phyloP scores from a whole-genome alignment of 768 basidiomycete genomes.

The Crassisporium funariophilum region DNA sequence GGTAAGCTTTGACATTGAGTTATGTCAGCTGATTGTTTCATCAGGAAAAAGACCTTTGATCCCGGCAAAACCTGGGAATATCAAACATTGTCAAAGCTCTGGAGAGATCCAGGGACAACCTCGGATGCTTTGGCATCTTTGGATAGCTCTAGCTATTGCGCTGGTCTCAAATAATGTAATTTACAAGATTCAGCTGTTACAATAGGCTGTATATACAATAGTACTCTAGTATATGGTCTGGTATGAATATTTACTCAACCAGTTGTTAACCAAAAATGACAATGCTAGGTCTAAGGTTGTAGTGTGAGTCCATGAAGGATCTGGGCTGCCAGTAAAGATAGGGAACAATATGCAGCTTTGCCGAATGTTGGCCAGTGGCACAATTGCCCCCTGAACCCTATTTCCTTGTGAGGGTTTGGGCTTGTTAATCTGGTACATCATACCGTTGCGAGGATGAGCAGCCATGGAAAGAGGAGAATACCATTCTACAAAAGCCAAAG shows the following conservation, averaged over 20 bases:
- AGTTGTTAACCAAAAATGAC: slow-evolving; percentile 28
- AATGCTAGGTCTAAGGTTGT: slow-evolving; percentile 15
- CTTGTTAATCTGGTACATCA: slow-evolving; percentile 13
- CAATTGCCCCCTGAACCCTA: slow-evolving; percentile 17
- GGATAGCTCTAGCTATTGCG: no score
- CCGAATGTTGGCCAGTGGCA: slow-evolving; percentile 31
- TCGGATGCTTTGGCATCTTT: no score
- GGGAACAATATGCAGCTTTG: slow-evolving; percentile 37
- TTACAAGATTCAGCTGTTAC: no score
- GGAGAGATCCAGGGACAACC: no score
- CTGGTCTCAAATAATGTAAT: no score
- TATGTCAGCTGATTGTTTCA: no score
- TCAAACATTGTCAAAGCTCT: no score
- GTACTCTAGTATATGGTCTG: slow-evolving; percentile 22
- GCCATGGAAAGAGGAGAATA: slow-evolving; percentile 1
- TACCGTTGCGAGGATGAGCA: slow-evolving; percentile 5
- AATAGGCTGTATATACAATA: no score
- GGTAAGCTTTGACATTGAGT: no score
- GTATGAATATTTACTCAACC: slow-evolving; percentile 26
- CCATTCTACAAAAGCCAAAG: slow-evolving; percentile 21
- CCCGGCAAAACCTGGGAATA: no score
- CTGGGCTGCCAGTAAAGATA: not conserved
- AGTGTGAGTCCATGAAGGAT: not conserved
- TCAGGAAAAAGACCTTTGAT: no score
- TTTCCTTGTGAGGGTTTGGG: slow-evolving; percentile 9